Evolutionary conservation across 2,329 filamentous ascomycete species (phyloP).

Genomic region (Xylaria sp.): DNA sequence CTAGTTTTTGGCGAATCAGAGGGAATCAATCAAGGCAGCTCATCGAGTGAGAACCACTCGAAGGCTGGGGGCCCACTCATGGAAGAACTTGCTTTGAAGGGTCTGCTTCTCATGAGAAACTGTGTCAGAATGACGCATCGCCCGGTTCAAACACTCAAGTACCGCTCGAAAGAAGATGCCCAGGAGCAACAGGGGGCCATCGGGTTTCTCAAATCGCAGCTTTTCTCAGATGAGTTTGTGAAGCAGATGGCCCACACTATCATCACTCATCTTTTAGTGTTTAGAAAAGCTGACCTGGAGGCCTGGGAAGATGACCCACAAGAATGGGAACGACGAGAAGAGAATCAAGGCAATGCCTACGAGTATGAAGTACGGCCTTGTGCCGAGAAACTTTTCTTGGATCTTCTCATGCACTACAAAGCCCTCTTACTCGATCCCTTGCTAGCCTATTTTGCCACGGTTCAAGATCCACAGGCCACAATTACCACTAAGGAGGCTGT

Average conservation of each 20-base stretch:
- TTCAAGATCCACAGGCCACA: conserved; percentile 73
- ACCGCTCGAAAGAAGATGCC: conserved; percentile 78
- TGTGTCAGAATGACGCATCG: conserved; percentile 89
- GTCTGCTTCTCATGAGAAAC: conserved; percentile 81
- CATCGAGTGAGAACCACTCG: conserved; percentile 56
- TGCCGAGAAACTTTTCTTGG: conserved; percentile 92
- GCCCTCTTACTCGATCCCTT: conserved; percentile 81
- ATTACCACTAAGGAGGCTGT: conserved; percentile 92
- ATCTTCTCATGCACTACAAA: conserved; percentile 91
- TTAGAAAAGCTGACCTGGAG: conserved; percentile 84
- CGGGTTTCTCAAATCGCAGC: conserved; percentile 73
- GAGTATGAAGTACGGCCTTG: conserved; percentile 94
- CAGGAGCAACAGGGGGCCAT: conserved; percentile 79
- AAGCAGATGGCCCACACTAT: conserved; percentile 84
- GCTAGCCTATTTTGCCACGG: conserved; percentile 82
- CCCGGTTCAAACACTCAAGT: conserved; percentile 84
- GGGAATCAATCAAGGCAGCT: conserved; percentile 62
- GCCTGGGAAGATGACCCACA: conserved; percentile 96
- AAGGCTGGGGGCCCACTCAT: conserved; percentile 71
- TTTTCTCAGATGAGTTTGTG: conserved; percentile 82
- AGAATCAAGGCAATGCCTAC: conserved; percentile 84
- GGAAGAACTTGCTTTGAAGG: conserved; percentile 85
- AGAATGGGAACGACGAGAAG: conserved; percentile 93
- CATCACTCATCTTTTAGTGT: conserved; percentile 88
- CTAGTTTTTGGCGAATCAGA: conserved; percentile 74